phyloP scores from a whole-genome alignment of 192 early-diverging fungal species.

The Obelidium mucronatum region DNA sequence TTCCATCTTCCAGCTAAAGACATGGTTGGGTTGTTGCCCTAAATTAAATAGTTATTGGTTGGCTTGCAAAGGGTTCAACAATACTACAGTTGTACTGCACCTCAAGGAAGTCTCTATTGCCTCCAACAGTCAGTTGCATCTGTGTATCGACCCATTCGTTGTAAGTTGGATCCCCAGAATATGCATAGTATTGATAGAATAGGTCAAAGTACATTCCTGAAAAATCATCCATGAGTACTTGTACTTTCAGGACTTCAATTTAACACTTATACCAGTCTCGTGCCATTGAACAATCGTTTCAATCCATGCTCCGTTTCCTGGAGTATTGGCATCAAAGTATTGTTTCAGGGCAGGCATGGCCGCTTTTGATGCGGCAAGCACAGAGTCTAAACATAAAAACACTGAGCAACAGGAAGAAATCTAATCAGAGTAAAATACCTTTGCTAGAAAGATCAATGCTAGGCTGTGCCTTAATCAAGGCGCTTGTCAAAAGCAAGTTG shows the following conservation, averaged over 20 bases:
- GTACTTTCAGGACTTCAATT: not conserved
- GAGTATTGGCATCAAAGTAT: slow-evolving; percentile 13
- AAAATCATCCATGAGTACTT: not conserved
- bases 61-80: not conserved
- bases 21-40: not conserved
- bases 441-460: too few relatives aligned
- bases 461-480: too few relatives aligned
- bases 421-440: too few relatives aligned
- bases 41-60: not conserved
- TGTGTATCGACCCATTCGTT: slow-evolving; percentile 3
- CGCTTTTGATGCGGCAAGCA: not conserved
- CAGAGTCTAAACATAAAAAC: too few relatives aligned
- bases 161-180: not conserved
- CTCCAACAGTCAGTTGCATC: slow-evolving; percentile 21
- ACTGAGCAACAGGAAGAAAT: too few relatives aligned
- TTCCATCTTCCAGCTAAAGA: slow-evolving; percentile 31
- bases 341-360: not conserved
- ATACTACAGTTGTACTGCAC: not conserved
- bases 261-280: slow-evolving; percentile 11
- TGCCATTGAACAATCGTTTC: slow-evolving; percentile 32
- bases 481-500: too few relatives aligned
- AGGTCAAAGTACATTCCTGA: not conserved
- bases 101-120: slow-evolving; percentile 29
- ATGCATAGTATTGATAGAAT: slow-evolving; percentile 7
- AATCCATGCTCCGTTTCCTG: not conserved